Evolutionary conservation across 1,139 yeast species (phyloP).

Genomic region (Meyerozyma elateridarum): DNA sequence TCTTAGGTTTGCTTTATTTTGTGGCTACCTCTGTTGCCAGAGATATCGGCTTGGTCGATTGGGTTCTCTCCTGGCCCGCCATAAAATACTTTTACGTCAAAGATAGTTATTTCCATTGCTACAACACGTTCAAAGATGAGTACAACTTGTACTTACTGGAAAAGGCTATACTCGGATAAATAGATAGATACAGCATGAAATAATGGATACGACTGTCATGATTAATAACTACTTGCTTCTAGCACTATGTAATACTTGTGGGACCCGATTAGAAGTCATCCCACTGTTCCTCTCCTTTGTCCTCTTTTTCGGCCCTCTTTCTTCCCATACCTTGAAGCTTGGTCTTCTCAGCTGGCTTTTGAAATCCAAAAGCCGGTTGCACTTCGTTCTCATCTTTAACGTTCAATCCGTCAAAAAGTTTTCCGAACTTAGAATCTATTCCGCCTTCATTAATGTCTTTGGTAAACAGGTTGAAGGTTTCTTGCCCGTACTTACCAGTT

Average conservation of each 20-base stretch:
- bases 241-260: too few relatives aligned
- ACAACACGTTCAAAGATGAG: slow-evolving; percentile 37
- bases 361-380: slow-evolving; percentile 68
- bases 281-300: slow-evolving; percentile 40
- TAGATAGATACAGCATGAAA: background rate
- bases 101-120: slow-evolving; percentile 50
- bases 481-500: slow-evolving; percentile 69
- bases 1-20: slow-evolving; percentile 58
- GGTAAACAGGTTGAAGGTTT: slow-evolving; percentile 63
- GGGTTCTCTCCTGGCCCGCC: slow-evolving; percentile 49
- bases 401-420: slow-evolving; percentile 44
- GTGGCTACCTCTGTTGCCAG: slow-evolving; percentile 46
- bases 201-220: too few relatives aligned
- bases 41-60: slow-evolving; percentile 57
- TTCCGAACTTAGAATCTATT: slow-evolving; percentile 47
- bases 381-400: slow-evolving; percentile 25
- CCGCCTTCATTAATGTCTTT: slow-evolving; percentile 36
- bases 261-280: slow-evolving; percentile 41
- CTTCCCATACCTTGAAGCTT: slow-evolving; percentile 49
- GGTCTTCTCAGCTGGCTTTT: slow-evolving; percentile 56
- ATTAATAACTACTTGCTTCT: too few relatives aligned
- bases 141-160: slow-evolving; percentile 17
- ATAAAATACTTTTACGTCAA: slow-evolving; percentile 46
- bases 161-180: slow-evolving; percentile 5
- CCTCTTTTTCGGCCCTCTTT: slow-evolving; percentile 18